Percentiles rank a stretch among this genome's conserved stretches.
Evolutionary conservation across 2,329 filamentous ascomycete genomes (phyloP).

Genomic region (Zymoseptoria tritici): DNA sequence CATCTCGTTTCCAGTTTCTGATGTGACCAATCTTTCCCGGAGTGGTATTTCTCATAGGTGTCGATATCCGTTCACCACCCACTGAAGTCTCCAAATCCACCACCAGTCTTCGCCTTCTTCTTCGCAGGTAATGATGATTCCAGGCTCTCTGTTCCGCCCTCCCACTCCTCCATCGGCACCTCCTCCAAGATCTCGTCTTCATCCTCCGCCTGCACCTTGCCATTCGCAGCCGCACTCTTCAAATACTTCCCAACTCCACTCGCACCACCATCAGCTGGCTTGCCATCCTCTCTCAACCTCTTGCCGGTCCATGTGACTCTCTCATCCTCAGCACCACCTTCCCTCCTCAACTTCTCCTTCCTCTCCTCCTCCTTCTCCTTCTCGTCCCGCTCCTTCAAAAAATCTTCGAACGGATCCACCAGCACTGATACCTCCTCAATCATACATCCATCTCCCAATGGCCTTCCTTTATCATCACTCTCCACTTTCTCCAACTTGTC

Average conservation of each 20-base stretch:
- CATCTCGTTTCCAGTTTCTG: not conserved
- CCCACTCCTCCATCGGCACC: slow-evolving; percentile 46
- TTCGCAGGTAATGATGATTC: slow-evolving; percentile 46
- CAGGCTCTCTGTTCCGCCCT: slow-evolving; percentile 56
- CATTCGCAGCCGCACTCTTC: slow-evolving; percentile 44
- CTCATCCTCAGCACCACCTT: slow-evolving; percentile 77
- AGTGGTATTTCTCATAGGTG: not conserved
- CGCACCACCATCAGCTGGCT: slow-evolving; percentile 41
- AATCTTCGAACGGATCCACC: slow-evolving; percentile 93
- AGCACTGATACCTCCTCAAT: slow-evolving; percentile 81
- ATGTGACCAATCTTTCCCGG: not conserved
- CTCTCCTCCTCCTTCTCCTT: slow-evolving; percentile 55
- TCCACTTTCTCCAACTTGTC: slow-evolving; percentile 69
- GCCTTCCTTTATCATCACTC: slow-evolving; percentile 66
- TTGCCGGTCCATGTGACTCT: slow-evolving; percentile 95
- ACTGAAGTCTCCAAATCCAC: slow-evolving; percentile 91
- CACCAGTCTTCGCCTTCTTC: slow-evolving; percentile 62
- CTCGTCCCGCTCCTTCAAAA: slow-evolving; percentile 56
- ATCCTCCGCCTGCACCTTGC: slow-evolving; percentile 16
- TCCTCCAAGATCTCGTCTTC: slow-evolving; percentile 47
- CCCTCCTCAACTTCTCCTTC: slow-evolving; percentile 54
- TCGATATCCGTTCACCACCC: slow-evolving; percentile 54
- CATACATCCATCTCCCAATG: slow-evolving; percentile 61
- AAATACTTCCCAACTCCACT: slow-evolving; percentile 74
- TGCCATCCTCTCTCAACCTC: slow-evolving; percentile 63